phyloP scores from a whole-genome alignment of 2,329 filamentous ascomycete genomes.

The Triangularia setosa region DNA sequence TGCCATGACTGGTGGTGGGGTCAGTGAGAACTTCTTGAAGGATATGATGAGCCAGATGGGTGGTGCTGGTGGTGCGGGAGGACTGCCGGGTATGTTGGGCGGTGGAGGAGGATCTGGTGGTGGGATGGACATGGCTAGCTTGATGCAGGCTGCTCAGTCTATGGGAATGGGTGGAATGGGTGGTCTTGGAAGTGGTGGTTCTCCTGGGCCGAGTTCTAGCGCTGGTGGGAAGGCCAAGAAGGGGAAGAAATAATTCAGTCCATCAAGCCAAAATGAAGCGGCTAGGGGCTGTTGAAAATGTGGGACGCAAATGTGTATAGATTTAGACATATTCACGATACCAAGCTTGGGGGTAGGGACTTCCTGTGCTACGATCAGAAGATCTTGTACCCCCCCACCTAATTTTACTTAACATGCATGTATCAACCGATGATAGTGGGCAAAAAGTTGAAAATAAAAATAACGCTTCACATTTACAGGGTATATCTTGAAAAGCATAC shows the following conservation, averaged over 20 bases:
- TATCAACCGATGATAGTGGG: not conserved
- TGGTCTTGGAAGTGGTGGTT: slow-evolving; percentile 27
- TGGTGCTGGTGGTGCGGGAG: slow-evolving; percentile 38
- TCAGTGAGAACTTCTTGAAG: slow-evolving; percentile 90
- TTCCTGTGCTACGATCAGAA: slow-evolving; percentile 1
- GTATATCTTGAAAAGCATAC: slow-evolving; percentile 17
- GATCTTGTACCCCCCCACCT: not conserved
- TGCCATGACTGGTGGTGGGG: slow-evolving; percentile 86
- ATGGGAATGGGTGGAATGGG: slow-evolving; percentile 21
- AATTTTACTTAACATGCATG: not conserved
- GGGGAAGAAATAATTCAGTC: slow-evolving; percentile 25
- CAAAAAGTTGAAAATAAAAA: slow-evolving; percentile 2
- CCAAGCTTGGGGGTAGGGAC: not conserved
- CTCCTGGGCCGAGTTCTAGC: slow-evolving; percentile 14
- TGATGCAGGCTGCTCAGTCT: slow-evolving; percentile 23
- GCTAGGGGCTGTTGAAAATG: not conserved
- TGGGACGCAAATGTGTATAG: not conserved
- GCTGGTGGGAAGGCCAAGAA: slow-evolving; percentile 25
- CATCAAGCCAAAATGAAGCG: not conserved
- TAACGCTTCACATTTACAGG: slow-evolving; percentile 11
- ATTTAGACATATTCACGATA: not conserved
- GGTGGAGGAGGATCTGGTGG: not conserved
- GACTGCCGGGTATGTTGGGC: not conserved
- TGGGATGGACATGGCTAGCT: slow-evolving; percentile 35
- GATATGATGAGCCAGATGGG: slow-evolving; percentile 96